Percentiles rank a stretch among this genome's conserved stretches.
phyloP scores from a whole-genome alignment of 2,329 filamentous ascomycete species.

The Fusarium miscanthi region DNA sequence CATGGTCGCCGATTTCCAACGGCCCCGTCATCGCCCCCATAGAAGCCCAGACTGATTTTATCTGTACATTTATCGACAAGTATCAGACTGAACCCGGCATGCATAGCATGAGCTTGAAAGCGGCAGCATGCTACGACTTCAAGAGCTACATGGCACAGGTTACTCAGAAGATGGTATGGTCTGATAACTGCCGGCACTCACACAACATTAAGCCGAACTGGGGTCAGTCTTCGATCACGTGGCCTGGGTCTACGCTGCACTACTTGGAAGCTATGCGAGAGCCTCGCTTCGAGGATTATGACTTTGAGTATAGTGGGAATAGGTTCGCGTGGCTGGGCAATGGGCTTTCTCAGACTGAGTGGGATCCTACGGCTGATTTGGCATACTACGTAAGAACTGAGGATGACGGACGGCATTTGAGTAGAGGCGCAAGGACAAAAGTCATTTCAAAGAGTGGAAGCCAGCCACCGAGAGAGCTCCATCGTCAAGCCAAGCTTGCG shows the following conservation, averaged over 20 bases:
- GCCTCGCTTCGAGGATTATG: conserved; percentile 16
- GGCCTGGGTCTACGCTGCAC: conserved; percentile 23
- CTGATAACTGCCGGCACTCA: conserved; percentile 21
- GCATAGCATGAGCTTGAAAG: conserved; percentile 18
- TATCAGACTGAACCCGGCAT: conserved; percentile 20
- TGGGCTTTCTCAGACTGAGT: conserved; percentile 23
- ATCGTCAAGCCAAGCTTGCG: conserved; percentile 10
- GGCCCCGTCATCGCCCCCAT: conserved; percentile 22
- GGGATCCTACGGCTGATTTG: conserved; percentile 27
- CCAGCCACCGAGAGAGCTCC: conserved; percentile 3
- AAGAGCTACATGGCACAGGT: conserved; percentile 22
- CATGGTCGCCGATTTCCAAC: conserved; percentile 20
- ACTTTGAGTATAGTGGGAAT: conserved; percentile 17
- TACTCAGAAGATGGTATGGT: conserved; percentile 31
- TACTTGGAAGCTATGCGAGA: conserved; percentile 28
- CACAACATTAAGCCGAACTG: conserved; percentile 27
- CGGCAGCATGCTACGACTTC: conserved; percentile 16
- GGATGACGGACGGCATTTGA: conserved; percentile 22
- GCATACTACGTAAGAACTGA: conserved; percentile 26
- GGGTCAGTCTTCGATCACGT: conserved; percentile 28
- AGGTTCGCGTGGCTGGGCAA: conserved; percentile 15
- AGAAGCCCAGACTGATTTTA: conserved; percentile 17
- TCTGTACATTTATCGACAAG: conserved; percentile 31
- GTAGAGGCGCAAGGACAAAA: not conserved
- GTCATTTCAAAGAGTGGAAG: conserved; percentile 20